Conservation (phyloP, 2,329 filamentous ascomycete genomes). For the Trichoderma asperellum region DNA sequence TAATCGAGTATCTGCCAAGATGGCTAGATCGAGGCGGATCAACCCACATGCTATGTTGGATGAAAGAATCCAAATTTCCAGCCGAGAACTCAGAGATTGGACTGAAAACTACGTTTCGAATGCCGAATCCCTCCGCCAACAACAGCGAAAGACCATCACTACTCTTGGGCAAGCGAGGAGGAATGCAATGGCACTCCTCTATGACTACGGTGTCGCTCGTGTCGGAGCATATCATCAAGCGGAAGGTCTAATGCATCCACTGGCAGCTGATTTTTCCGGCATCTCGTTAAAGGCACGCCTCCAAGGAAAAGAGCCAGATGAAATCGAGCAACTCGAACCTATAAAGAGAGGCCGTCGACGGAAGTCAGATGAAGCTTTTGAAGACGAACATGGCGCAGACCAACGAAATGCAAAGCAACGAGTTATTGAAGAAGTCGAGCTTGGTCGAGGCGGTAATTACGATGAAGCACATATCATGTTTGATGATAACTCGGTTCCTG, state of each 20-base stretch:
- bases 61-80: conserved; percentile 41
- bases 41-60: conserved; percentile 41
- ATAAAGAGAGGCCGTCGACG: conserved; percentile 45
- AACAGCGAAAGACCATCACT: conserved; percentile 31
- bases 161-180: conserved; percentile 46
- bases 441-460: conserved; percentile 36
- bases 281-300: conserved; percentile 45
- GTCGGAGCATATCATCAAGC: conserved; percentile 36
- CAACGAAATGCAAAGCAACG: conserved; percentile 46
- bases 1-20: conserved; percentile 32
- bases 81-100: conserved; percentile 48
- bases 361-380: conserved; percentile 50
- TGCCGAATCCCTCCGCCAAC: conserved; percentile 52
- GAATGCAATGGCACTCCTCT: conserved; percentile 41
- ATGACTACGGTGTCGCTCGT: conserved; percentile 43
- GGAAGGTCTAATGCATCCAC: conserved; percentile 46
- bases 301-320: conserved; percentile 34
- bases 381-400: conserved; percentile 40
- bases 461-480: conserved; percentile 41
- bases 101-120: conserved; percentile 52
- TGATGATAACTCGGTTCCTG: conserved; percentile 54
- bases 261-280: conserved; percentile 52
- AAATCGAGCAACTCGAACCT: conserved; percentile 29
- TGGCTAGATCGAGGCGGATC: conserved; percentile 36
- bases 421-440: conserved; percentile 38